These are phyloP conservation scores for Ophiostoma montium DNA, from an alignment of 2,329 filamentous ascomycete genomes.

Conservation along the genomic window DNA sequence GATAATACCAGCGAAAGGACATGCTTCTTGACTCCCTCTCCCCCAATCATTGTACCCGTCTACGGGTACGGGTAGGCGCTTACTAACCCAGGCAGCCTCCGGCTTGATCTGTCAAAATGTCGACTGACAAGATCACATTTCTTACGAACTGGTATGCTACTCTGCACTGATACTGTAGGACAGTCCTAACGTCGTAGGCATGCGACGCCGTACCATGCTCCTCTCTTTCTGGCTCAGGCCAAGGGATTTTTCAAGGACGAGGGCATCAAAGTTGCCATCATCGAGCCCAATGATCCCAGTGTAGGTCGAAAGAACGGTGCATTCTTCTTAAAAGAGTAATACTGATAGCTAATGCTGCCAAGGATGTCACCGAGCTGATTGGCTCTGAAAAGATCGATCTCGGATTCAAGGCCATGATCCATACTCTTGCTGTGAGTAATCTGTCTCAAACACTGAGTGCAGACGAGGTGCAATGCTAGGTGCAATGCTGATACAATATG, in stretches of 20 bases:
- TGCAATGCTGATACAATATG: not conserved
- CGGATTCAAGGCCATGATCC: conserved; percentile 76
- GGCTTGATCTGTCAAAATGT: conserved; percentile 43
- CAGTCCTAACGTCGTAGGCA: conserved; percentile 38
- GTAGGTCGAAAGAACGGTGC: conserved; percentile 29
- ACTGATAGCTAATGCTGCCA: not conserved
- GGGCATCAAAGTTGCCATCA: conserved; percentile 61
- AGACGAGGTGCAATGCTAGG: not conserved
- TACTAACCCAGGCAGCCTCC: conserved; percentile 34
- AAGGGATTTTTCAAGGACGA: conserved; percentile 64
- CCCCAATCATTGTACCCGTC: conserved; percentile 9
- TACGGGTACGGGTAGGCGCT: conserved; percentile 17
- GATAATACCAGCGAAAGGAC: conserved; percentile 55
- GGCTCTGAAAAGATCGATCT: conserved; percentile 54
- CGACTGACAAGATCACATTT: conserved; percentile 75
- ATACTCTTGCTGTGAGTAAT: conserved; percentile 41
- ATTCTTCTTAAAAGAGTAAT: too few species aligned
- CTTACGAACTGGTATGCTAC: conserved; percentile 61
- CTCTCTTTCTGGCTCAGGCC: conserved; percentile 61
- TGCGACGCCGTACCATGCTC: conserved; percentile 68
- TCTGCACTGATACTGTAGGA: not conserved
- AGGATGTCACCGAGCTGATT: conserved; percentile 73
- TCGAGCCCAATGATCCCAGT: conserved; percentile 67
- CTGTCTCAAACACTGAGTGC: not conserved
- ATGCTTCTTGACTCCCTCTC: conserved; percentile 53